phyloP scores from a whole-genome alignment of 352 stramenopile species.

The Globisporangium parvum region DNA sequence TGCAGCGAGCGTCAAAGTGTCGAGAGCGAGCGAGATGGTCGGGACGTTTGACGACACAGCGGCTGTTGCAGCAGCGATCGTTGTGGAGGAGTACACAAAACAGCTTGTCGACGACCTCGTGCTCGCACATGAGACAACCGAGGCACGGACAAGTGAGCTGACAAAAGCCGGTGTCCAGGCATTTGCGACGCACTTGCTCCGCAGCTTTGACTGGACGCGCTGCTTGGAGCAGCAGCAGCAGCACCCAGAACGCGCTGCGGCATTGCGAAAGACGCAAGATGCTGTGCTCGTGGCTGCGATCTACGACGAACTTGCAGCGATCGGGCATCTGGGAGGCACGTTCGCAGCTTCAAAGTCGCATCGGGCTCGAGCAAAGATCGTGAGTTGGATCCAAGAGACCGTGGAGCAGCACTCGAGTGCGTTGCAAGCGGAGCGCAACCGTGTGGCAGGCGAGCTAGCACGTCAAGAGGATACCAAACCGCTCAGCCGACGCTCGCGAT shows the following conservation, averaged over 20 bases:
- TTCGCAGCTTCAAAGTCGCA: not conserved
- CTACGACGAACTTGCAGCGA: constrained; percentile 5
- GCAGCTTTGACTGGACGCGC: constrained; percentile 48
- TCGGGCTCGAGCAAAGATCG: not conserved
- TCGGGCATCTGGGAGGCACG: not conserved
- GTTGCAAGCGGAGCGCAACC: not conserved
- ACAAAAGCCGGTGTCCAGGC: constrained; percentile 28
- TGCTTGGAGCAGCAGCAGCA: not conserved
- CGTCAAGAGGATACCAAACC: not conserved
- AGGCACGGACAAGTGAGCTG: not conserved
- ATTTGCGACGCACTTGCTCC: constrained; percentile 41
- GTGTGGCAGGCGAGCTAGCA: not conserved
- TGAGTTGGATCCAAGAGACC: constrained; percentile 12
- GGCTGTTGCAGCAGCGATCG: constrained; percentile 56
- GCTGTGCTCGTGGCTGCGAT: constrained; percentile 4
- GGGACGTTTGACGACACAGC: constrained; percentile 76
- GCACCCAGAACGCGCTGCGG: no score
- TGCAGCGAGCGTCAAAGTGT: constrained; percentile 53
- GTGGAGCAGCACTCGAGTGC: not conserved
- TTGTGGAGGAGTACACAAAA: constrained; percentile 71
- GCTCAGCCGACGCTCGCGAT: not conserved
- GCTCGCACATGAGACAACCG: not conserved
- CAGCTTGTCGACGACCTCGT: constrained; percentile 44
- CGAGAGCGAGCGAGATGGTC: constrained; percentile 58
- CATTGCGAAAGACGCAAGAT: not conserved